phyloP scores from a whole-genome alignment of 2,329 filamentous ascomycete species.

The Monosporascus sp. region DNA sequence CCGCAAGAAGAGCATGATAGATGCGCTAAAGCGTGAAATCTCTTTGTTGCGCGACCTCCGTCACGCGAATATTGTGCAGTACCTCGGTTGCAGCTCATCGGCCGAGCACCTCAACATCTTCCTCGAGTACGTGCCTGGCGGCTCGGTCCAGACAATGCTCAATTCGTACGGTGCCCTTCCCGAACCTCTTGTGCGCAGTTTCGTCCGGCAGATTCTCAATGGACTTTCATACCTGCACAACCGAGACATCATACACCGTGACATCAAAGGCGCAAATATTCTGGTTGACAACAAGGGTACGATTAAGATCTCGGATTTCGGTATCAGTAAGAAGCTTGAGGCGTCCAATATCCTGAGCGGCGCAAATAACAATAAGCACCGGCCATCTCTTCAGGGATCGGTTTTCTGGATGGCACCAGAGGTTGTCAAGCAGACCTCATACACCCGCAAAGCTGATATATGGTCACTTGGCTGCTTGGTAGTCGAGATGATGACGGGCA shows the following conservation, averaged over 20 bases:
- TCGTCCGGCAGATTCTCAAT: slow-evolving; percentile 90
- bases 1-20: slow-evolving; percentile 97
- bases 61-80: slow-evolving; percentile 96
- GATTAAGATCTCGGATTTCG: slow-evolving; percentile 99
- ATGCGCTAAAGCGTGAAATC: slow-evolving; percentile 94
- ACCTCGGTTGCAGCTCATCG: slow-evolving; percentile 90
- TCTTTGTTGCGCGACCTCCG: slow-evolving; percentile 88
- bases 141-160: slow-evolving; percentile 96
- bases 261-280: slow-evolving; percentile 99
- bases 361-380: slow-evolving; percentile 62
- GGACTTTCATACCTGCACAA: slow-evolving; percentile 91
- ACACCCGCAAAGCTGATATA: slow-evolving; percentile 97
- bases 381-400: slow-evolving; percentile 84
- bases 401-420: slow-evolving; percentile 99
- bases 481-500: slow-evolving; percentile 98
- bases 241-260: slow-evolving; percentile 93
- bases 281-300: slow-evolving; percentile 98
- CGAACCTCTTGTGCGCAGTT: slow-evolving; percentile 90
- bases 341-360: slow-evolving; percentile 76
- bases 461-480: slow-evolving; percentile 96
- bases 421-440: slow-evolving; percentile 95
- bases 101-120: slow-evolving; percentile 97
- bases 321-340: slow-evolving; percentile 96
- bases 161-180: slow-evolving; percentile 95
- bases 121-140: slow-evolving; percentile 96